phyloP scores from a whole-genome alignment of 768 basidiomycete genomes.

The Hericium rajendrae region DNA sequence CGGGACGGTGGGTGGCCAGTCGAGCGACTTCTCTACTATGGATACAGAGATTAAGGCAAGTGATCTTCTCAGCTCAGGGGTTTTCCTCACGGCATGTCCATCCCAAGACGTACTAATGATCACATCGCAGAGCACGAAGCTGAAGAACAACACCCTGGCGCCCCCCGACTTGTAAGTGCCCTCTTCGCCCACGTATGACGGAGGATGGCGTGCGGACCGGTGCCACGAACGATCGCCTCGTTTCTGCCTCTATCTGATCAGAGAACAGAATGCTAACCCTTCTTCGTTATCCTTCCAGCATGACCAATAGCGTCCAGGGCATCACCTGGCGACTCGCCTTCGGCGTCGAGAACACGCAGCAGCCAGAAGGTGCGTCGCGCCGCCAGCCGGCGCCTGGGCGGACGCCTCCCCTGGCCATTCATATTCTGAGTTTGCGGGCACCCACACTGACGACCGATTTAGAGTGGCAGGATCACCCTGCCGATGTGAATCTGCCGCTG shows the following conservation, averaged over 20 bases:
- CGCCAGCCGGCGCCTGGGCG: not conserved
- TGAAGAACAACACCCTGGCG: conserved; percentile 45
- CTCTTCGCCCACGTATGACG: not conserved
- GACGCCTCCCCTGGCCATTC: not conserved
- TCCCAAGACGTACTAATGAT: not conserved
- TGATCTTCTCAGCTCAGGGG: conserved; percentile 3
- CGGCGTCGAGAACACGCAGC: conserved; percentile 38
- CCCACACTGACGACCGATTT: not conserved
- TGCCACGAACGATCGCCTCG: not conserved
- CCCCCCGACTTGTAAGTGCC: conserved; percentile 49
- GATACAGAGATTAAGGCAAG: conserved; percentile 52
- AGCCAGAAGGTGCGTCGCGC: conserved; percentile 42
- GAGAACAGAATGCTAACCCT: not conserved
- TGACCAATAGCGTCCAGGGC: conserved; percentile 49
- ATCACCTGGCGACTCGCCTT: conserved; percentile 59
- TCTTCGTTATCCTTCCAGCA: conserved; percentile 20
- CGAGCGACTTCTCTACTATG: conserved; percentile 45
- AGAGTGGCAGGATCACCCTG: conserved; percentile 55
- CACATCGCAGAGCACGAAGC: conserved; percentile 31
- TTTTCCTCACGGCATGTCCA: not conserved
- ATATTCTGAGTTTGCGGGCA: no score
- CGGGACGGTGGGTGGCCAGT: conserved; percentile 56
- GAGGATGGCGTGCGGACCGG: no score
- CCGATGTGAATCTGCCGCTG: conserved; percentile 41
- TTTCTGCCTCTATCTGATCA: conserved; percentile 2